Base-by-base conservation (phyloP, 306 rosid genomes). In the Quercus bicolor region DNA sequence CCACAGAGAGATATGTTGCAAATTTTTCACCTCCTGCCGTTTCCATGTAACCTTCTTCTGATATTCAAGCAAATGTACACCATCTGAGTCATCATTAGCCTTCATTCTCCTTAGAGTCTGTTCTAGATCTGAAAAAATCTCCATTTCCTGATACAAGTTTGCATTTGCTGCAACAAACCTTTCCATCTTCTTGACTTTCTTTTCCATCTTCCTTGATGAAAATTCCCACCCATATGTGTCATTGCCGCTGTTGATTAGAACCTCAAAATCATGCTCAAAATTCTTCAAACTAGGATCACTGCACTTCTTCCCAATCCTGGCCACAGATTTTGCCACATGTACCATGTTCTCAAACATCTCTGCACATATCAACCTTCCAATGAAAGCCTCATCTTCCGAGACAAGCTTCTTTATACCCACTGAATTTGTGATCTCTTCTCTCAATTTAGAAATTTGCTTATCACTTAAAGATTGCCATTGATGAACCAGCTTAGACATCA, bases 401-500 rank as follows among this genome's bases (percentile, higher is more conserved):
- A 96, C 85, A 59, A 96, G 97, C 81, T 90, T 96, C 81, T 76
- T 80, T 77, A 96, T 82, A 72, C 99, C 98, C 77, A 82, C 75
- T 2, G 99, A 93, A 87, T 78, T 85, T 61, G 86, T 52, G 54
- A 96, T 89, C 85, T 93, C 97, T 60, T 90, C 98, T 75, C 96
- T 88, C 84, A 96, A 83, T 87, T 81, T 86, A 60, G 23, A 15
- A 71, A 96, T 86, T 82, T 90, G 98, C 85, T 91, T 93, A 52
- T 96, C 97, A 66, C 89, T 85, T 87, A 91, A 86, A 54, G 92
- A 83, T 52, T 93, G 93, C 97, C 99, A 96, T 83, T 90, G 82
- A 80, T 90, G 90, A 78, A 91, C 89, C 86, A 96, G 81, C 93
- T 93, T 96, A 52, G 99, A 90, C 99, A 96, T 93, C 87, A 91